phyloP scores from a whole-genome alignment of 2,329 filamentous ascomycete genomes.

The Aureobasidium sp. region DNA sequence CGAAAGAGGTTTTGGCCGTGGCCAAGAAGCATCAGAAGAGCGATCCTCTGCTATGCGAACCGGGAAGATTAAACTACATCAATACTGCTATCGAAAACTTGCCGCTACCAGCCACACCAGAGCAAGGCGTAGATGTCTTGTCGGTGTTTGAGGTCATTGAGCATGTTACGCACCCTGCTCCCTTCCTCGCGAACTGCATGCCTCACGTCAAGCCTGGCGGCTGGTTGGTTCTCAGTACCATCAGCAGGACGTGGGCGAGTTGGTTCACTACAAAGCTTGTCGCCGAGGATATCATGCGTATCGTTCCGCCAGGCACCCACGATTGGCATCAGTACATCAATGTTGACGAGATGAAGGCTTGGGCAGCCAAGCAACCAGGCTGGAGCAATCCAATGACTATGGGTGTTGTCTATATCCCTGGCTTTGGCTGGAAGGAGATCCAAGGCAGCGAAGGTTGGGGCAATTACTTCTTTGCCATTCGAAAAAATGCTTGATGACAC shows the following conservation, averaged over 20 bases:
- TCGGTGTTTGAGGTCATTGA: slow-evolving; percentile 92
- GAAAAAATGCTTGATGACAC: slow-evolving; percentile 37
- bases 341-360: slow-evolving; percentile 59
- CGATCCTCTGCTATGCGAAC: slow-evolving; percentile 59
- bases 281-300: slow-evolving; percentile 77
- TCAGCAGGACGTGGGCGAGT: slow-evolving; percentile 78
- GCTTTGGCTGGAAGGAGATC: slow-evolving; percentile 81
- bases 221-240: slow-evolving; percentile 88
- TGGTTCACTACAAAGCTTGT: slow-evolving; percentile 90
- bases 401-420: slow-evolving; percentile 86
- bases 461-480: slow-evolving; percentile 93
- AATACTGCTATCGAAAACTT: slow-evolving; percentile 72
- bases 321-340: slow-evolving; percentile 97
- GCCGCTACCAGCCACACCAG: slow-evolving; percentile 19
- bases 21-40: slow-evolving; percentile 66
- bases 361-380: slow-evolving; percentile 35
- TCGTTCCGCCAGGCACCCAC: slow-evolving; percentile 89
- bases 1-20: slow-evolving; percentile 62
- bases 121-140: slow-evolving; percentile 63
- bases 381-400: slow-evolving; percentile 59
- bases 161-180: slow-evolving; percentile 69
- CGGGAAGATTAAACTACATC: slow-evolving; percentile 55
- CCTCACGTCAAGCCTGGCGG: slow-evolving; percentile 80
- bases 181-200: slow-evolving; percentile 64
- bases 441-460: slow-evolving; percentile 73